Percentiles rank a stretch among this genome's conserved stretches.
phyloP scores from a whole-genome alignment of 148 eudicot genomes.

The Hydrangea macrophylla region DNA sequence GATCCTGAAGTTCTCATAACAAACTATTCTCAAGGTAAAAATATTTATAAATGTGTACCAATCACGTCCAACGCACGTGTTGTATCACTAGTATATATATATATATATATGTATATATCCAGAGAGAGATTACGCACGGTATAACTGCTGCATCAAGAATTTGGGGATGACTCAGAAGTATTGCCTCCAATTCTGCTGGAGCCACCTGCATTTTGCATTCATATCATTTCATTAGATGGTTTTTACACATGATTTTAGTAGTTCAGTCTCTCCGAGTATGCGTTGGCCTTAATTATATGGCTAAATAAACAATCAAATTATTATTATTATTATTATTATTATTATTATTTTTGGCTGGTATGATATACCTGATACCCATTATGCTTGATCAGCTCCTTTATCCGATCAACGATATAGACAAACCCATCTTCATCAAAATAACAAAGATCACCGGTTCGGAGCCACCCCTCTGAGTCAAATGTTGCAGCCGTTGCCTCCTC shows the following conservation, averaged over 20 bases:
- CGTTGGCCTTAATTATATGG: background rate
- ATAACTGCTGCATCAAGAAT: slow-evolving; percentile 53
- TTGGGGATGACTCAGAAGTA: slow-evolving; percentile 37
- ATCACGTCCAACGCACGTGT: no score
- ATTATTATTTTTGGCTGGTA: no score
- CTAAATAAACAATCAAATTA: background rate
- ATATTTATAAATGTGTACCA: no score
- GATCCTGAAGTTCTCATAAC: no score
- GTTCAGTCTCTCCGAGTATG: background rate
- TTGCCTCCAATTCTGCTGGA: slow-evolving; percentile 54
- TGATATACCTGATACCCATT: slow-evolving; percentile 49
- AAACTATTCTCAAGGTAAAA: no score
- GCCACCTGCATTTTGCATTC: slow-evolving; percentile 40
- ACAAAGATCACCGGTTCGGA: slow-evolving; percentile 48
- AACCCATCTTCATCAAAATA: slow-evolving; percentile 48
- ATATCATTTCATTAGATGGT: background rate
- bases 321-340: no score
- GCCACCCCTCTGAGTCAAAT: slow-evolving; percentile 43
- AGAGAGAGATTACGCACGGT: slow-evolving; percentile 30
- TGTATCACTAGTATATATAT: background rate
- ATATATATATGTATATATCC: background rate
- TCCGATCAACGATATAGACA: slow-evolving; percentile 40
- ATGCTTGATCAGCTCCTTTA: slow-evolving; percentile 58
- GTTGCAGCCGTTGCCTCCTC: slow-evolving; percentile 40
- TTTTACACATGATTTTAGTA: background rate